A percentile compares a stretch with the other conserved stretches of the same genome.
Conservation (phyloP, 2,329 filamentous ascomycete species). For the Ophiocordyceps polyrhachis-furcata region DNA sequence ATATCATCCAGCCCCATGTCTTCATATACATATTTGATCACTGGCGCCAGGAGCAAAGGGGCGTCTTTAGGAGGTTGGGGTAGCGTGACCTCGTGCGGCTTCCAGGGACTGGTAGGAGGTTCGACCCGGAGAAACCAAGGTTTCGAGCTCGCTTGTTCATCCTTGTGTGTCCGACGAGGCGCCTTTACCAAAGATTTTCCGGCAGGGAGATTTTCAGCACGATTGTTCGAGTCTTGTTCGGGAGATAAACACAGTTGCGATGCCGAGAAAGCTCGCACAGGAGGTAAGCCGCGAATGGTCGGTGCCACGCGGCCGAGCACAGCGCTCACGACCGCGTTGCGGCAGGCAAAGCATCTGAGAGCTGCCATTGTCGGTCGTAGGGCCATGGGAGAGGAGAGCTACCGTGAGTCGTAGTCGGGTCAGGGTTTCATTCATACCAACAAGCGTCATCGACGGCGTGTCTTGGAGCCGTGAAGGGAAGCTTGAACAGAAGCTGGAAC, state of each 20-base stretch:
- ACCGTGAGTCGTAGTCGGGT: background rate
- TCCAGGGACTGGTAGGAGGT: slow-evolving; percentile 30
- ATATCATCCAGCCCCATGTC: slow-evolving; percentile 77
- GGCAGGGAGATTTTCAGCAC: background rate
- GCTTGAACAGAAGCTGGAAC: too few relatives aligned
- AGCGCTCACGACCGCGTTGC: slow-evolving; percentile 12
- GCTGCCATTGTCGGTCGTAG: slow-evolving; percentile 11
- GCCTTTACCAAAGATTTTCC: background rate
- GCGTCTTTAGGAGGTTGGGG: slow-evolving; percentile 44
- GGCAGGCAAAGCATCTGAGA: slow-evolving; percentile 14
- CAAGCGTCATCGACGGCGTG: background rate
- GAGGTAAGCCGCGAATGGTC: slow-evolving; percentile 8
- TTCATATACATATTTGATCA: slow-evolving; percentile 63
- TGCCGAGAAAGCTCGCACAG: slow-evolving; percentile 1
- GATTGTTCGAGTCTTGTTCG: background rate
- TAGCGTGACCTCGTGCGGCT: slow-evolving; percentile 26
- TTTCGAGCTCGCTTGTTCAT: slow-evolving; percentile 9
- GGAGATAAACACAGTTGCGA: slow-evolving; percentile 5
- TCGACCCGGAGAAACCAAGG: slow-evolving; percentile 83
- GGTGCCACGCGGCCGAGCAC: slow-evolving; percentile 8
- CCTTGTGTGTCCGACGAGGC: background rate
- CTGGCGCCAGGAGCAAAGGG: slow-evolving; percentile 49
- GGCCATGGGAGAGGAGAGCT: slow-evolving; percentile 9
- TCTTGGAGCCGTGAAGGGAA: background rate
- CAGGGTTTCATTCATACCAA: background rate